Percentiles rank a stretch among this genome's conserved stretches.
Evolutionary conservation across 805 yeast species (phyloP).

Genomic region (Spathaspora arborariae): DNA sequence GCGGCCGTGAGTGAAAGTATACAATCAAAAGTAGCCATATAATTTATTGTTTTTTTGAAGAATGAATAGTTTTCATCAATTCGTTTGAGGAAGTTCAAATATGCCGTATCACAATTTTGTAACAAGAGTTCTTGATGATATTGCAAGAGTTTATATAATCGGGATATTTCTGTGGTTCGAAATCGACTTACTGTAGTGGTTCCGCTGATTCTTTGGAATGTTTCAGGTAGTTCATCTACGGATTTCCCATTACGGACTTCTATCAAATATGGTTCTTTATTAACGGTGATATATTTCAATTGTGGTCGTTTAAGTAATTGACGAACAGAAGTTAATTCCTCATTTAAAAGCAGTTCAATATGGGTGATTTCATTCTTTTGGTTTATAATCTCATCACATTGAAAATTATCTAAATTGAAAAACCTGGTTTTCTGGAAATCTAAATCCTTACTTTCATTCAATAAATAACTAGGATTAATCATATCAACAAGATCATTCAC

Average conservation of each 20-base stretch:
- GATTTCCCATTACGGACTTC: conserved; percentile 64
- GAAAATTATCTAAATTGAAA: conserved; percentile 32
- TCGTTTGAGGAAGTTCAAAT: conserved; percentile 33
- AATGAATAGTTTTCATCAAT: conserved; percentile 30
- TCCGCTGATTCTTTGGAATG: conserved; percentile 75
- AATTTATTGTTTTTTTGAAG: conserved; percentile 38
- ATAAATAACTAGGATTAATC: conserved; percentile 52
- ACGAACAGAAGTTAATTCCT: conserved; percentile 50
- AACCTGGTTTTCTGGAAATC: conserved; percentile 44
- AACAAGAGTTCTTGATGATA: conserved; percentile 56
- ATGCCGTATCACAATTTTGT: conserved; percentile 45
- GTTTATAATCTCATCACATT: conserved; percentile 37
- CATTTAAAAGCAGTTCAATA: conserved; percentile 45
- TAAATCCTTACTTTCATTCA: conserved; percentile 41
- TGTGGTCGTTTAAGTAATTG: conserved; percentile 51
- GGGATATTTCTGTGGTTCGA: conserved; percentile 56
- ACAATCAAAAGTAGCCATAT: conserved; percentile 61
- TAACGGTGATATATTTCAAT: conserved; percentile 50
- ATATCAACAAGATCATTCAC: conserved; percentile 38
- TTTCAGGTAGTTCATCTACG: conserved; percentile 56
- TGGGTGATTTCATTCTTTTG: conserved; percentile 36
- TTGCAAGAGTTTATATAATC: conserved; percentile 51
- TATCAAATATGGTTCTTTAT: conserved; percentile 67
- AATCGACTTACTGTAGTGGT: conserved; percentile 68
- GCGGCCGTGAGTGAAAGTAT: conserved; percentile 62